Percentiles rank a stretch among this genome's conserved stretches.
Evolutionary conservation across 768 basidiomycete species (phyloP).

Genomic region (Phanerodontia chrysosporium): DNA sequence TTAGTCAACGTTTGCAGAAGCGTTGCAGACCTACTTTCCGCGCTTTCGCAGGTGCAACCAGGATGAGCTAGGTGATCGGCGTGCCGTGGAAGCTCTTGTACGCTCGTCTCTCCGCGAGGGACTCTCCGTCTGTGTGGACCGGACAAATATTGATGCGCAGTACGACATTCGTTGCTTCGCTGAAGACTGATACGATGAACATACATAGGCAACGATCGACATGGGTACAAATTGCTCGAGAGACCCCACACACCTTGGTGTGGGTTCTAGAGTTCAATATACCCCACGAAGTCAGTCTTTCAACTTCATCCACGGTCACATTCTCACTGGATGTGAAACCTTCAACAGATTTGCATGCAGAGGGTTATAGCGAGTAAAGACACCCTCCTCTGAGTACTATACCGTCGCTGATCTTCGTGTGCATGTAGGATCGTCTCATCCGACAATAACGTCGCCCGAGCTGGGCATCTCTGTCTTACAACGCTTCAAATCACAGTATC

Average conservation of each 20-base stretch:
- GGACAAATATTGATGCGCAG: slow-evolving; percentile 70
- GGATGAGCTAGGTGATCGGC: slow-evolving; percentile 71
- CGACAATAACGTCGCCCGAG: slow-evolving; percentile 64
- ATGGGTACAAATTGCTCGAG: slow-evolving; percentile 71
- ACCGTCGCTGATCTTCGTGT: no score
- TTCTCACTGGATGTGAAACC: no score
- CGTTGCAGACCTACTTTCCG: slow-evolving; percentile 58
- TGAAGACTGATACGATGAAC: slow-evolving; percentile 3
- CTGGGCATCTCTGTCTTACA: slow-evolving; percentile 58
- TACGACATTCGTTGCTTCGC: slow-evolving; percentile 24
- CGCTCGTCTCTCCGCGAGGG: slow-evolving; percentile 48
- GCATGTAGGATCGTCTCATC: slow-evolving; percentile 61
- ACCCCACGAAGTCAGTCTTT: slow-evolving; percentile 57
- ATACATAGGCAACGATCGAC: slow-evolving; percentile 56
- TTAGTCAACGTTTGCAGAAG: slow-evolving; percentile 66
- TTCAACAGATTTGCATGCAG: slow-evolving; percentile 56
- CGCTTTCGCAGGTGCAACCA: slow-evolving; percentile 71
- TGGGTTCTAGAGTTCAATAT: slow-evolving; percentile 80
- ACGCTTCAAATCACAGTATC: slow-evolving; percentile 60
- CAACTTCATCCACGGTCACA: neutral
- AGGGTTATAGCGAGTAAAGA: no score
- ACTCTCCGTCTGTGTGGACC: slow-evolving; percentile 74
- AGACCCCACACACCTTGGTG: slow-evolving; percentile 56
- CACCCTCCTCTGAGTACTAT: no score
- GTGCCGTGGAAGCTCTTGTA: slow-evolving; percentile 58